These are phyloP conservation scores for Hypericum perforatum DNA, from an alignment of 345 rosid species.

Conservation along the genomic window DNA sequence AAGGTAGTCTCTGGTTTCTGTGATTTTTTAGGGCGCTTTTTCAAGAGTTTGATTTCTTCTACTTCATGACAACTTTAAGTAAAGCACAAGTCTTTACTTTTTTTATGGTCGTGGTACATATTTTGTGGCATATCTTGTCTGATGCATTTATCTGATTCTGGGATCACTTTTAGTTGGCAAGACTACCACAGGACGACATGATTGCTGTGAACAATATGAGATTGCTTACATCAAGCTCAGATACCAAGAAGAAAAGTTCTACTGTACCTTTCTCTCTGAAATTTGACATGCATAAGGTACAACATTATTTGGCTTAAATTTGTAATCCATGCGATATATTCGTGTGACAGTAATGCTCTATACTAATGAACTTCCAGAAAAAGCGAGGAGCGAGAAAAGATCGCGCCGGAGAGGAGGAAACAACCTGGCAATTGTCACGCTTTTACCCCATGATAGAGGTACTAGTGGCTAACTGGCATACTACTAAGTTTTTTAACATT, in stretches of 20 bases:
- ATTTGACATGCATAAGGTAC: conserved; percentile 92
- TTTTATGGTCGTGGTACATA: too few species aligned
- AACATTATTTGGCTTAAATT: conserved; percentile 7
- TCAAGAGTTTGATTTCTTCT: not conserved
- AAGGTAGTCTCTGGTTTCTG: conserved; percentile 40
- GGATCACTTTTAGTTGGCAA: conserved; percentile 57
- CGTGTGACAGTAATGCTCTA: not conserved
- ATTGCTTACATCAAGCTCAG: conserved; percentile 60
- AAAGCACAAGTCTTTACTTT: too few species aligned
- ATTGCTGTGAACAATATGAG: conserved; percentile 88
- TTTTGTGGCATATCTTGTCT: not conserved
- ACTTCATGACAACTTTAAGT: too few species aligned
- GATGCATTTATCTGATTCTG: not conserved
- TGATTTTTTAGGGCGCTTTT: too few species aligned
- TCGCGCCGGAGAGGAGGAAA: conserved; percentile 57
- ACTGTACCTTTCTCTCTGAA: conserved; percentile 61
- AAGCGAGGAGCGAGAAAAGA: conserved; percentile 87
- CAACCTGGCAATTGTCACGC: conserved; percentile 75
- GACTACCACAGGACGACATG: conserved; percentile 74
- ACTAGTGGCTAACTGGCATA: conserved; percentile 6
- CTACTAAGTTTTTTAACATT: not conserved
- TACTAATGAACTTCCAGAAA: conserved; percentile 47
- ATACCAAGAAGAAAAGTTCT: conserved; percentile 60
- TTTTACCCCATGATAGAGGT: conserved; percentile 98
- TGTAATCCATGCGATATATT: conserved; percentile 7